Evolutionary conservation across 1,284 basidiomycete species (phyloP).

Genomic region (Heterobasidion occidentale): DNA sequence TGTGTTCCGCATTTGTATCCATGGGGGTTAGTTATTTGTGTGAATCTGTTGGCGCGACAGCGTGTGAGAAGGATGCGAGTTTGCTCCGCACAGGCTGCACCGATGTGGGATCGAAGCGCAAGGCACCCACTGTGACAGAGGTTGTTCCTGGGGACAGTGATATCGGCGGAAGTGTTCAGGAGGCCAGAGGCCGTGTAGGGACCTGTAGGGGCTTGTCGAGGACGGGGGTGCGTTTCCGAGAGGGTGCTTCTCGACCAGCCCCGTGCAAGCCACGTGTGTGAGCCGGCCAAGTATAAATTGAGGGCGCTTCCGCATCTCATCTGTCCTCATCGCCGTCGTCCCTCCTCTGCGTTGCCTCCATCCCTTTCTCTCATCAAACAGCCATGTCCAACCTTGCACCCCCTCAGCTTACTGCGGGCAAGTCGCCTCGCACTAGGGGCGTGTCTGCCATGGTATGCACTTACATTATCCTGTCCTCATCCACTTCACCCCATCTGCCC

Average conservation of each 20-base stretch:
- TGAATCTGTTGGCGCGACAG: not conserved
- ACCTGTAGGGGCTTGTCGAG: not conserved
- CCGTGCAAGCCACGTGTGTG: not conserved
- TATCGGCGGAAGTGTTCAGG: not conserved
- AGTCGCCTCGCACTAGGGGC: constrained; percentile 26
- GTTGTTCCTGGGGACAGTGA: not conserved
- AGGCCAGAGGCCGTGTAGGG: not conserved
- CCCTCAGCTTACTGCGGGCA: constrained; percentile 9
- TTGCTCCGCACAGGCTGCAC: not conserved
- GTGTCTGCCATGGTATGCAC: constrained; percentile 30
- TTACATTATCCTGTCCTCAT: constrained; percentile 3
- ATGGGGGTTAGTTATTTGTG: not conserved
- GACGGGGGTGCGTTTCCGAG: not conserved
- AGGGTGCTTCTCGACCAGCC: not conserved
- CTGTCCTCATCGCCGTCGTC: not conserved
- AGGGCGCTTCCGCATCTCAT: not conserved
- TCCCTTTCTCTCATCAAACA: not conserved
- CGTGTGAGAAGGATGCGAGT: not conserved
- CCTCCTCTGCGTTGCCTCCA: not conserved
- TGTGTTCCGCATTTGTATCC: not conserved
- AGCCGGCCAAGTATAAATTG: not conserved
- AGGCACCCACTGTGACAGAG: not conserved
- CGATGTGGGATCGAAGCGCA: not conserved
- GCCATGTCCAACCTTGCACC: constrained; percentile 17
- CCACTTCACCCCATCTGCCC: constrained; percentile 1